Base-by-base conservation (phyloP, 2,329 filamentous ascomycete species). In the Trichoderma lentiforme region DNA sequence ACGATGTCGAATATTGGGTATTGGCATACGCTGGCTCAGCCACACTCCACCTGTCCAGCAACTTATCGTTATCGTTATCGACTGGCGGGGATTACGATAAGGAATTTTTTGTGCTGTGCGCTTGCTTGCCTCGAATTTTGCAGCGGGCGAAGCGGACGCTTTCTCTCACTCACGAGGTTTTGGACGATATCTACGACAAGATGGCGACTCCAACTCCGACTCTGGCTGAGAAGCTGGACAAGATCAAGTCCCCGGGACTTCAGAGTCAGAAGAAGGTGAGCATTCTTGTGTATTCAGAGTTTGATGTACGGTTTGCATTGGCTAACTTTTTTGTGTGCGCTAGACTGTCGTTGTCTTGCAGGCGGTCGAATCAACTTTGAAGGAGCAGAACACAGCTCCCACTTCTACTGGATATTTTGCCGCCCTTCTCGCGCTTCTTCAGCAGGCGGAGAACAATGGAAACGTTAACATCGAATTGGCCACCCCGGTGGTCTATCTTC, bases 181-280 rank as follows among this genome's bases (percentile, higher is more conserved):
- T 63, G 65, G 58, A 62, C 57, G 71, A 64, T 65, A 60, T 34
- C 32, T 75, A 75, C 73, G 76, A 77, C 77, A 75, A 80, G 64
- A 88, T 88, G 86, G 82, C 84, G 77, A 83, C 83, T 75, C 79
- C 84, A 77, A 84, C 86, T 75, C 79, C 84, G 77, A 84, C 86
- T 75, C 79, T 98, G 79, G 90, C 92, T 81, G 95, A 97, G 86
- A 97, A 94, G 86, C 90, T 99, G 81, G 93, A 95, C 85, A 98
- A 97, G 89, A 98, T 98, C 82, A 93, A 96, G 84, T 96, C 93
- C 80, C 96, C 96, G 71, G 97, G 97, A 83, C 90, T 98, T 78
- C 93, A 98, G 83, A 97, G 93, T 81, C 95, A 98, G 84, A 91
- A 97, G 82, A 94, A 95, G 88, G 94, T 96, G 85, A 76, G 85